A percentile compares a stretch with the other conserved stretches of the same genome.
Evolutionary conservation across 1,284 basidiomycete genomes (phyloP).

Genomic region (Phellinidium pouzarii): DNA sequence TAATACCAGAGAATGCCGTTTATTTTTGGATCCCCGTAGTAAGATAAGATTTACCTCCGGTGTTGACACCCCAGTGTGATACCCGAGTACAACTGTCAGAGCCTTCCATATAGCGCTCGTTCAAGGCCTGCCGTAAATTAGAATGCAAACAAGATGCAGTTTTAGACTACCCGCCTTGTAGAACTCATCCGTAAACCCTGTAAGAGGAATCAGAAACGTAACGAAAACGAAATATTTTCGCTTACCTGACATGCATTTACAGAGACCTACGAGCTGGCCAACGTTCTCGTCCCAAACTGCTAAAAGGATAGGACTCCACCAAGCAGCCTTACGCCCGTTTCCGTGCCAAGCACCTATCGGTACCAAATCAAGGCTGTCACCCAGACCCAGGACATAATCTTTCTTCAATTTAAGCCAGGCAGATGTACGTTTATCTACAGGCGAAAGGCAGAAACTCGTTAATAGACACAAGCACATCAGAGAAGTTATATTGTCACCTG

Average conservation of each 20-base stretch:
- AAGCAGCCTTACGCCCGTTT: slow-evolving; percentile 84
- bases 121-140: slow-evolving; percentile 38
- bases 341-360: slow-evolving; percentile 88
- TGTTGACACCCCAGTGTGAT: slow-evolving; percentile 61
- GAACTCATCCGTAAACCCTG: slow-evolving; percentile 84
- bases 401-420: slow-evolving; percentile 87
- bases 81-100: slow-evolving; percentile 59
- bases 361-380: slow-evolving; percentile 52
- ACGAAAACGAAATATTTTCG: slow-evolving; percentile 12
- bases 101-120: slow-evolving; percentile 56
- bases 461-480: slow-evolving; percentile 1
- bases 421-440: slow-evolving; percentile 62
- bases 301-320: slow-evolving; percentile 91
- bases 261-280: slow-evolving; percentile 72
- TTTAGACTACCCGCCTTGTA: slow-evolving; percentile 54
- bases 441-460: neutral
- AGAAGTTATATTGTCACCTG: slow-evolving; percentile 37
- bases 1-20: slow-evolving; percentile 14
- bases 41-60: slow-evolving; percentile 44
- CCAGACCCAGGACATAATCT: slow-evolving; percentile 61
- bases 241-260: slow-evolving; percentile 81
- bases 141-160: neutral
- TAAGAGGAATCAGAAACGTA: slow-evolving; percentile 7
- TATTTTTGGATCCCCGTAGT: slow-evolving; percentile 4
- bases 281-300: slow-evolving; percentile 71